Conservation (phyloP, 345 rosid species). For the Cardamine chenopodiifolia region DNA sequence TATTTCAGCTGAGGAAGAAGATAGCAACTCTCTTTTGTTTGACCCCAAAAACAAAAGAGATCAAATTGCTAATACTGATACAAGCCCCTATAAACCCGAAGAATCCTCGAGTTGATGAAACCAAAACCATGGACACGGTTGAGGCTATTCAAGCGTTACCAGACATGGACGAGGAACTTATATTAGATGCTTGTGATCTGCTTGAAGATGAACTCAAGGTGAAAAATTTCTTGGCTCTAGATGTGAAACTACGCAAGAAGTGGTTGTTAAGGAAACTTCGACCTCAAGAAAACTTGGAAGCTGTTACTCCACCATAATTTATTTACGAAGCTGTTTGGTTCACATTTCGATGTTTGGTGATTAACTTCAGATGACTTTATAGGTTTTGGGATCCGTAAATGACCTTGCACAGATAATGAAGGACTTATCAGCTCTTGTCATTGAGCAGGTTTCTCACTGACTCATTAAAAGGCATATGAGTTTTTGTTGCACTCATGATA, state of each 20-base stretch:
- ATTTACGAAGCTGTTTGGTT: neutral
- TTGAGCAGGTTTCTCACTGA: constrained; percentile 71
- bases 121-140: constrained; percentile 48
- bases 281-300: constrained; percentile 43
- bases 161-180: constrained; percentile 83
- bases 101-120: constrained; percentile 49
- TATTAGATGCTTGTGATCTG: constrained; percentile 87
- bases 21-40: constrained; percentile 37
- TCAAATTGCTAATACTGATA: constrained; percentile 43
- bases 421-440: constrained; percentile 85
- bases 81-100: constrained; percentile 39
- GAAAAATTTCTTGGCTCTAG: constrained; percentile 77
- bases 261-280: constrained; percentile 86
- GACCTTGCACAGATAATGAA: constrained; percentile 96
- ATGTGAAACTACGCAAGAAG: constrained; percentile 69
- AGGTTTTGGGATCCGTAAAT: constrained; percentile 87
- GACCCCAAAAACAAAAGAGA: constrained; percentile 53
- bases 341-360: neutral
- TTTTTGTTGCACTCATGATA: too few species aligned
- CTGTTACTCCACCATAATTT: neutral
- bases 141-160: constrained; percentile 73
- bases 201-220: constrained; percentile 82
- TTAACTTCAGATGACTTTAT: constrained; percentile 20
- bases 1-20: constrained; percentile 52
- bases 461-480: constrained; percentile 1